These are phyloP conservation scores for Emmonsia crescens DNA, from an alignment of 2,329 filamentous ascomycete species.

Conservation along the genomic window DNA sequence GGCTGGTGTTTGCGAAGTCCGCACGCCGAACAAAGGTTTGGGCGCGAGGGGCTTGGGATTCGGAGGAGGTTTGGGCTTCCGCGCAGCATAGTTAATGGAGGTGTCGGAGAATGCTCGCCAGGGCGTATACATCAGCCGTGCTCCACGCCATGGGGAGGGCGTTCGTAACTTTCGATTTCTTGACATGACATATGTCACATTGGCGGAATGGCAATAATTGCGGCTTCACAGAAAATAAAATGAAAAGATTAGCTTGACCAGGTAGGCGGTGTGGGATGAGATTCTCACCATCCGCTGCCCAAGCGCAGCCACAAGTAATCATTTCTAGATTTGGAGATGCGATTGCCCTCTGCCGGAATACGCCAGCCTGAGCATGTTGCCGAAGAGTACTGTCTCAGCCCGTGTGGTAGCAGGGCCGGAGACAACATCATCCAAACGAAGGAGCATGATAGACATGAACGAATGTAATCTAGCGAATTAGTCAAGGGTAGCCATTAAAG, in stretches of 20 bases:
- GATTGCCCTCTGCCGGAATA: neutral
- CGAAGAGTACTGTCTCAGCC: constrained; percentile 1
- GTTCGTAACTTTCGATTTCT: neutral
- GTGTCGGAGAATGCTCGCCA: neutral
- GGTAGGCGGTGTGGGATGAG: neutral
- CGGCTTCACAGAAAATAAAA: neutral
- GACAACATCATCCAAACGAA: constrained; percentile 1
- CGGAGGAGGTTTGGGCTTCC: neutral
- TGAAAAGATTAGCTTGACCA: neutral
- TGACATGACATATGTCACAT: neutral
- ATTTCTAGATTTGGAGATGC: neutral
- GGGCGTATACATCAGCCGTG: neutral
- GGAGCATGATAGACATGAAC: neutral
- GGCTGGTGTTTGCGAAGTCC: neutral
- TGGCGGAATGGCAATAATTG: neutral
- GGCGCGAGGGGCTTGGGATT: neutral
- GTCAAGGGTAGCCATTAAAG: neutral
- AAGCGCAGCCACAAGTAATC: neutral
- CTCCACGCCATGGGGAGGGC: neutral
- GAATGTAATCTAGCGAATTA: neutral
- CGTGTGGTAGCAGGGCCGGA: neutral
- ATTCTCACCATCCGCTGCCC: neutral
- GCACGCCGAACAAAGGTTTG: neutral
- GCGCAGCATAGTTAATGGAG: neutral
- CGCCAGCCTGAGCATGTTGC: neutral